Evolutionary conservation across 441 rosid genomes (phyloP).

Genomic region (Viola pubescens): DNA sequence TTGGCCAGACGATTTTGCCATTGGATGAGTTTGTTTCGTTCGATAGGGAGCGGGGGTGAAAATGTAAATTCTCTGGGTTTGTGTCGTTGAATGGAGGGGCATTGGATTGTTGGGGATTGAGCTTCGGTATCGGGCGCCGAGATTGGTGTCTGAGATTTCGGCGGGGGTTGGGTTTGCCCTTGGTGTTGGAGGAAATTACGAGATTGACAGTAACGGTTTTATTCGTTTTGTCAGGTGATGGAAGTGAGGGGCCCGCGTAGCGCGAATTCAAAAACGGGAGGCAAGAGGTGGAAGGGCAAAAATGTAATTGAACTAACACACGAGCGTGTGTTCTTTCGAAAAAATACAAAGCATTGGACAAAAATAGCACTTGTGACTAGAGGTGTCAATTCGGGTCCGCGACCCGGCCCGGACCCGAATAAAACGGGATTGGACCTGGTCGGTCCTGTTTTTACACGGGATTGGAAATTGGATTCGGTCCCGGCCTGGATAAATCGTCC

Average conservation of each 20-base stretch:
- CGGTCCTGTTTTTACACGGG: no score
- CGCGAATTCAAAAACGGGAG: slow-evolving; percentile 20
- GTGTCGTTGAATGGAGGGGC: slow-evolving; percentile 18
- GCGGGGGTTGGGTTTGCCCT: slow-evolving; percentile 32
- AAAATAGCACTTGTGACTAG: no score
- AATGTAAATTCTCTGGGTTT: not conserved
- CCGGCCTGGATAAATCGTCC: no score
- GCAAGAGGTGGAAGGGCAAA: slow-evolving; percentile 6
- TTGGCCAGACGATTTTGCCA: slow-evolving; percentile 21
- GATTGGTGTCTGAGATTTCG: slow-evolving; percentile 51
- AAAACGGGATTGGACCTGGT: no score
- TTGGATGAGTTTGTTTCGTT: not conserved
- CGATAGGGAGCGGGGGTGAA: not conserved
- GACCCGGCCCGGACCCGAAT: no score
- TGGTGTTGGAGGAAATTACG: slow-evolving; percentile 8
- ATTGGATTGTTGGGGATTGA: slow-evolving; percentile 21
- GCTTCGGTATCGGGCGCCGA: slow-evolving; percentile 38
- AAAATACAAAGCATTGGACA: no score
- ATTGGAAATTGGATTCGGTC: no score
- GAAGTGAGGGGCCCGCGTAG: slow-evolving; percentile 14
- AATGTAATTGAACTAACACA: slow-evolving; percentile 1
- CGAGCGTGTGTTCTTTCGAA: not conserved
- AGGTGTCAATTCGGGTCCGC: no score
- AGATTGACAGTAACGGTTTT: slow-evolving; percentile 53
- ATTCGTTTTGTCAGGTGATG: slow-evolving; percentile 31